Base-by-base conservation (phyloP, 768 basidiomycete genomes). In the Tephrocybe rancida region DNA sequence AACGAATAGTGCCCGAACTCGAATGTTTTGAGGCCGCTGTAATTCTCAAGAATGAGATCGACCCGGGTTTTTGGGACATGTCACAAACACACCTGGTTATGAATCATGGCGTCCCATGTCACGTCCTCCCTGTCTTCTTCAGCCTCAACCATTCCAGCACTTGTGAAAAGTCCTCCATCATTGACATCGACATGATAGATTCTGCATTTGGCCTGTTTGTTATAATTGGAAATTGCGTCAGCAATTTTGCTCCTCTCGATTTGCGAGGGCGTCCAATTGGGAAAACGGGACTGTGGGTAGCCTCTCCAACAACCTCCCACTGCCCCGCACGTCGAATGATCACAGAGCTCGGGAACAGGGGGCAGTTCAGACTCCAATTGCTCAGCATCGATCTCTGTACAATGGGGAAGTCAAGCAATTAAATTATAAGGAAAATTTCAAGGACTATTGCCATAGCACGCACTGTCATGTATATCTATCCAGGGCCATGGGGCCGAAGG, bases 261-360 rank as follows among this genome's bases (percentile, higher is more conserved):
- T 55, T 84, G 83, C 11, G 61, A 61, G 8, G 63, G 56, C 0
- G 81, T 83, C 84, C 84, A 84, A 52, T 83, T 85, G 14, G 80
- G 82, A 56, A 81, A 86, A 30, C 66, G 66, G 6, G 76, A 76
- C 43, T 78, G 73, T 5, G 78, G 78, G 52, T 78, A 80, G 0
- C 64, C 64, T 48, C 37, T 67, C 73, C 74, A 78, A 55, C 77
- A 78, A 9, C 66, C 67, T 18, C 52, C 52, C 4, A 27, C 34
- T 32, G n/a, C 11, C 16, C 64, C 52, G 53, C 78, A 78, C 30
- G 53, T 47, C 14, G 50, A 54, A 46, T 77, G 78, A 43, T 71
- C 64, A 54, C 77, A 79, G 19, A 63, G 61, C 7, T 59, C 55
- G 0, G 75, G 74, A 9, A 76, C 69, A 3, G 75, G 71, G 1